Evolutionary conservation across 2,329 filamentous ascomycete species (phyloP).

Genomic region (Penicillium sclerotigenum): DNA sequence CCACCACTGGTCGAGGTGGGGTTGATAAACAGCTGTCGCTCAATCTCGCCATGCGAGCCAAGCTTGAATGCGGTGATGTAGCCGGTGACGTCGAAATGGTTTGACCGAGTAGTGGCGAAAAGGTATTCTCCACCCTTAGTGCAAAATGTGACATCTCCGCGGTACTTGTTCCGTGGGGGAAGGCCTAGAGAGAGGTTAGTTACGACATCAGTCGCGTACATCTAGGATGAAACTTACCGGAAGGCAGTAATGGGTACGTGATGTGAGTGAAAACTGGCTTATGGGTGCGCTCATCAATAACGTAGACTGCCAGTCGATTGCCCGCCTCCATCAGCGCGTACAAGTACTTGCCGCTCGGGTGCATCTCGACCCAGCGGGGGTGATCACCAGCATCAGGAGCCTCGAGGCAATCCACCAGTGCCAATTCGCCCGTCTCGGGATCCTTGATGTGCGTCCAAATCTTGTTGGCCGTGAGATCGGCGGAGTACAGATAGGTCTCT

Average conservation of each 20-base stretch:
- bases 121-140: slow-evolving; percentile 69
- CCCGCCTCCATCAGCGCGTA: slow-evolving; percentile 90
- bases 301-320: slow-evolving; percentile 77
- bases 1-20: slow-evolving; percentile 84
- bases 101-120: slow-evolving; percentile 79
- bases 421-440: slow-evolving; percentile 57
- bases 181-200: slow-evolving; percentile 25
- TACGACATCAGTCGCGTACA: neutral
- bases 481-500: slow-evolving; percentile 48
- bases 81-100: slow-evolving; percentile 70
- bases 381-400: slow-evolving; percentile 71
- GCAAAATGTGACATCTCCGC: slow-evolving; percentile 77
- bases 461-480: slow-evolving; percentile 48
- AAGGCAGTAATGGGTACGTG: slow-evolving; percentile 74
- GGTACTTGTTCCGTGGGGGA: slow-evolving; percentile 60
- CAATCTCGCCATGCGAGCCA: slow-evolving; percentile 64
- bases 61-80: slow-evolving; percentile 81
- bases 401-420: slow-evolving; percentile 68
- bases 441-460: slow-evolving; percentile 81
- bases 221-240: slow-evolving; percentile 50
- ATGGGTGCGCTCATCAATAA: slow-evolving; percentile 69
- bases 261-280: slow-evolving; percentile 76
- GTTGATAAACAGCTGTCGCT: slow-evolving; percentile 74
- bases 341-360: slow-evolving; percentile 71
- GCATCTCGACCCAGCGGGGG: slow-evolving; percentile 83